A percentile compares a stretch with the other conserved stretches of the same genome.
Conservation (phyloP, 495 filamentous ascomycete genomes). For the Neurospora sp. region DNA sequence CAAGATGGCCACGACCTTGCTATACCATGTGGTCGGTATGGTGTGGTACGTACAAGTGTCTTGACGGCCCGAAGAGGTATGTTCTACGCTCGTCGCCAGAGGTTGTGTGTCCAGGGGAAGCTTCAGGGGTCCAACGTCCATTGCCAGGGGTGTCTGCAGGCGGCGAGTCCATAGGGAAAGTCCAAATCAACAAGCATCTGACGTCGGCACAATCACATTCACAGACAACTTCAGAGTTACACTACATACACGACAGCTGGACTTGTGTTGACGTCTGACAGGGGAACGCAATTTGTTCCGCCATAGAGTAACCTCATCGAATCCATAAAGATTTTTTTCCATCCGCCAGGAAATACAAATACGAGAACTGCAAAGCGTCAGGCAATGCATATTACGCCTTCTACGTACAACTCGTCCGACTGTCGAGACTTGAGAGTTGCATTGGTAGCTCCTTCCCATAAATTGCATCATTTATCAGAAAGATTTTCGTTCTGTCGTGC, state of each 20-base stretch:
- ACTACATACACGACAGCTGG: background rate
- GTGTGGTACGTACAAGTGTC: background rate
- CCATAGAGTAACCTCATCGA: background rate
- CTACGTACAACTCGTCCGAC: background rate
- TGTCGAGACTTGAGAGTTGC: background rate
- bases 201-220: background rate
- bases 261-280: background rate
- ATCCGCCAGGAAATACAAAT: background rate
- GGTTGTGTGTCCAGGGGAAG: background rate
- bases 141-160: background rate
- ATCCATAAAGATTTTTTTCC: background rate
- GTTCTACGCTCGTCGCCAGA: background rate
- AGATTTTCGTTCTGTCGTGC: background rate
- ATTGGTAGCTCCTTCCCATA: background rate
- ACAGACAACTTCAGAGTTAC: background rate
- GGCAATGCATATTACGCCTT: background rate
- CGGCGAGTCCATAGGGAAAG: background rate
- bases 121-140: background rate
- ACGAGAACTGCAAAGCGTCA: background rate
- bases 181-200: background rate
- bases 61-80: background rate
- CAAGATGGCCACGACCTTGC: constrained; percentile 3
- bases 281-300: background rate
- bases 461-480: background rate
- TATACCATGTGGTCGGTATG: background rate